A percentile compares a stretch with the other conserved stretches of the same genome.
Evolutionary conservation across 208 protist genomes (phyloP).

Genomic region (Novymonas esmeraldas): DNA sequence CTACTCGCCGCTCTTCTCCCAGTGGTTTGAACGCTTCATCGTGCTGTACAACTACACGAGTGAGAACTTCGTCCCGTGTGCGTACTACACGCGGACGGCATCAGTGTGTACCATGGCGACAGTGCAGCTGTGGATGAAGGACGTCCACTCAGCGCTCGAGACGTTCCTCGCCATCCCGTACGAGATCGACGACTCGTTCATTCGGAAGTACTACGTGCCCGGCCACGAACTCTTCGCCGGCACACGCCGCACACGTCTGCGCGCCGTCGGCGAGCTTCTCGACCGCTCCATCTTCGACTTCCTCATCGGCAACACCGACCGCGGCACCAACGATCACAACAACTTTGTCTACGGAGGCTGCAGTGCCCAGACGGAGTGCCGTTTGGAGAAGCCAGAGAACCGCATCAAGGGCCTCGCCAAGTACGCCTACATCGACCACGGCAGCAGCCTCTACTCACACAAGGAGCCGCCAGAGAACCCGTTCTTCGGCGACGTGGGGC

Average conservation of each 20-base stretch:
- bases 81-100: conserved; percentile 28
- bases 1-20: conserved; percentile 73
- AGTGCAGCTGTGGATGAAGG: conserved; percentile 87
- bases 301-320: conserved; percentile 80
- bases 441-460: conserved; percentile 83
- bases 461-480: conserved; percentile 64
- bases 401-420: conserved; percentile 70
- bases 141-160: conserved; percentile 69
- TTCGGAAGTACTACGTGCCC: conserved; percentile 69
- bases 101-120: conserved; percentile 63
- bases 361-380: conserved; percentile 54
- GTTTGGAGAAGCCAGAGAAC: conserved; percentile 20
- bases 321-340: conserved; percentile 86
- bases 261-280: conserved; percentile 69
- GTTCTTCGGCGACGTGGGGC: conserved; percentile 59
- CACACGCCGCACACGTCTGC: conserved; percentile 54
- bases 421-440: conserved; percentile 86
- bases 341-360: conserved; percentile 90
- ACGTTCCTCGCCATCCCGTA: conserved; percentile 75
- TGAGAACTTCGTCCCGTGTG: conserved; percentile 52
- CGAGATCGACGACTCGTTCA: conserved; percentile 60
- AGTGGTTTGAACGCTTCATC: conserved; percentile 77
- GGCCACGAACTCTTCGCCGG: conserved; percentile 55
- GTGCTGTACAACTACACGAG: conserved; percentile 71
- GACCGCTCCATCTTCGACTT: conserved; percentile 90